Base-by-base conservation (phyloP, 257 asterid species). In the Plantago elongata region DNA sequence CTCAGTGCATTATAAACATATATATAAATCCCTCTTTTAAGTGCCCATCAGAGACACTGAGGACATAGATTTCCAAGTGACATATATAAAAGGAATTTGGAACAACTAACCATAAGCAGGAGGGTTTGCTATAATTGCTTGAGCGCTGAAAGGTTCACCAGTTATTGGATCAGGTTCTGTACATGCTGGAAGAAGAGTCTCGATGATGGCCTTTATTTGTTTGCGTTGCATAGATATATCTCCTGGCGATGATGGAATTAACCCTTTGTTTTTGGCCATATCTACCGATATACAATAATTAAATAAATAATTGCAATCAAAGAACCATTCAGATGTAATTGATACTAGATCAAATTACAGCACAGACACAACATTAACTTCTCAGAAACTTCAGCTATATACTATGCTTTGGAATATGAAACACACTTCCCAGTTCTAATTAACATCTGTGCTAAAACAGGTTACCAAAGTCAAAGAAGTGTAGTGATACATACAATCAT, bases 261-360 rank as follows among this genome's bases (percentile, higher is more conserved):
- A 88, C 56, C 99, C 99, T 79, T 89, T 93, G 74, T 89, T 93
- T 77, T 97, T 85, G 54, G 96, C 97, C 99, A 93, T 89, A 80
- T 85, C 99, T 93, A 66, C 76, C 71, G 42, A 62, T 22, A 16
- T 68, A 72, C 2, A 1, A 34, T 34, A 34, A 34, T 12, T 45
- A 49, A 65, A 64, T 27, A 54, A 60, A 66, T 17, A 57, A 62
- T 58, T 54, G 40, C 34, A 52, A 51, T 69, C 57, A 9, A 57
- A 63, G 69, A 72, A 38, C 56, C 45, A 45, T 57, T 62, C 43
- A 57, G 43, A 57, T 43, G 58, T 27, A 66, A 49, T 42, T 46
- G 43, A 56, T 7, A 15, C 45, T 42, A 37, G 34, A 17, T 49
- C 37, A 58, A 60, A 37, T 44, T 57, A 16, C 9, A n/a, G 29